phyloP scores from a whole-genome alignment of 1,284 basidiomycete genomes.

The Ganoderma sinense region DNA sequence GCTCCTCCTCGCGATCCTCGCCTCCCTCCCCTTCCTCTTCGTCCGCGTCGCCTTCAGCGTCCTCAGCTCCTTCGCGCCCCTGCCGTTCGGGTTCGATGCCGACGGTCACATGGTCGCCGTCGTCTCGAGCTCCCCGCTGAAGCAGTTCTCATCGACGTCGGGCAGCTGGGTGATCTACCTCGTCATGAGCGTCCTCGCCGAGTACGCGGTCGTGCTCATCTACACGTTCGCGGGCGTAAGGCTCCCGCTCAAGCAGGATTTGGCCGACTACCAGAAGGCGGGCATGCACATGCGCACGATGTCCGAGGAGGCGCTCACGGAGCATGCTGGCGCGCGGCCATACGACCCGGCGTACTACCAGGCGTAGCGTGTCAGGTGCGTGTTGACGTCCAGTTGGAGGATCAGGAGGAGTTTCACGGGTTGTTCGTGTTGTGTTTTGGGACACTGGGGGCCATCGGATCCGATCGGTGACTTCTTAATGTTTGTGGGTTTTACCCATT shows the following conservation, averaged over 20 bases:
- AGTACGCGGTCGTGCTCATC: constrained; percentile 55
- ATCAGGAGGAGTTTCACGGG: background rate
- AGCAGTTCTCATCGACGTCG: constrained; percentile 54
- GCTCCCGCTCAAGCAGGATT: constrained; percentile 43
- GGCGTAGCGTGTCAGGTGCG: background rate
- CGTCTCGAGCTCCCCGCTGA: background rate
- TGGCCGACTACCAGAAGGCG: background rate
- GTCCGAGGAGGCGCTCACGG: background rate
- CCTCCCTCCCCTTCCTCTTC: constrained; percentile 64
- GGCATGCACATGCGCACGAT: background rate
- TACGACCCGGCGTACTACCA: background rate
- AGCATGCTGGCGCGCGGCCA: background rate
- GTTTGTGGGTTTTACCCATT: no score
- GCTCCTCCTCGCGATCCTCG: constrained; percentile 60
- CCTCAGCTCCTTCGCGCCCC: constrained; percentile 52
- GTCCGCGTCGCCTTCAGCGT: constrained; percentile 62
- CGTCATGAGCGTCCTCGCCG: constrained; percentile 63
- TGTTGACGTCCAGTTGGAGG: background rate
- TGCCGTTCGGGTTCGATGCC: constrained; percentile 14
- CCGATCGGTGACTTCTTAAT: no score
- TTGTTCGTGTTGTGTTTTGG: background rate
- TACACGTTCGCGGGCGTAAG: constrained; percentile 52
- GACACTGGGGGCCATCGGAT: no score
- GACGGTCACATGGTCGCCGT: constrained; percentile 13
- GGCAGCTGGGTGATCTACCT: constrained; percentile 65